Conservation (phyloP, 768 basidiomycete genomes). For the Xanthoconium stramineum region DNA sequence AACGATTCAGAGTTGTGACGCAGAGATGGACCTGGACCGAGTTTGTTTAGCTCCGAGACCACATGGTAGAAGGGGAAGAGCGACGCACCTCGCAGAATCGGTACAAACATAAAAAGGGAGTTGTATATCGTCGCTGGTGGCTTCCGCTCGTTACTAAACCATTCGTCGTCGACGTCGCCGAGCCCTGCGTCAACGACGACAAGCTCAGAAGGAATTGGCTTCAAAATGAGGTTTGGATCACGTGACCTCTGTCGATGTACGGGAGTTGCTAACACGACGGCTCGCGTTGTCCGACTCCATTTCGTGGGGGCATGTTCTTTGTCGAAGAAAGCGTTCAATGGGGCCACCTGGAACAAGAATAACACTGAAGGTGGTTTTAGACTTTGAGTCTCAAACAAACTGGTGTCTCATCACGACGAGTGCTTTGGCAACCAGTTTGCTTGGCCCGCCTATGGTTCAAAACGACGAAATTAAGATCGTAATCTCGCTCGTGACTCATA, state of each 20-base stretch:
- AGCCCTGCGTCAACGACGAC: conserved; percentile 10
- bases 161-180: conserved; percentile 1
- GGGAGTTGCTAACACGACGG: conserved; percentile 5
- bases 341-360: no score
- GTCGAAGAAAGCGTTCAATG: no score
- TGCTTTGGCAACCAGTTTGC: conserved; percentile 12
- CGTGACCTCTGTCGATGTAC: conserved; percentile 16
- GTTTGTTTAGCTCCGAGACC: neutral
- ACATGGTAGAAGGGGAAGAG: neutral
- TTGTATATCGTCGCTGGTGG: neutral
- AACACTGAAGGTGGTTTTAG: no score
- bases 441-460: no score
- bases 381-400: no score
- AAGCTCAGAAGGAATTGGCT: conserved; percentile 8
- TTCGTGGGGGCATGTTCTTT: neutral
- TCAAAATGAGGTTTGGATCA: conserved; percentile 15
- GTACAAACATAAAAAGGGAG: neutral
- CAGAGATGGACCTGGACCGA: conserved; percentile 1
- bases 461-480: neutral
- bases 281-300: neutral
- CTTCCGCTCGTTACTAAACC: neutral
- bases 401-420: conserved; percentile 15
- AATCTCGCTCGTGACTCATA: neutral
- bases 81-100: conserved; percentile 14
- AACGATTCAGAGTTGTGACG: neutral